Base-by-base conservation (phyloP, 345 rosid species). In the Rhodamnia rubescens region DNA sequence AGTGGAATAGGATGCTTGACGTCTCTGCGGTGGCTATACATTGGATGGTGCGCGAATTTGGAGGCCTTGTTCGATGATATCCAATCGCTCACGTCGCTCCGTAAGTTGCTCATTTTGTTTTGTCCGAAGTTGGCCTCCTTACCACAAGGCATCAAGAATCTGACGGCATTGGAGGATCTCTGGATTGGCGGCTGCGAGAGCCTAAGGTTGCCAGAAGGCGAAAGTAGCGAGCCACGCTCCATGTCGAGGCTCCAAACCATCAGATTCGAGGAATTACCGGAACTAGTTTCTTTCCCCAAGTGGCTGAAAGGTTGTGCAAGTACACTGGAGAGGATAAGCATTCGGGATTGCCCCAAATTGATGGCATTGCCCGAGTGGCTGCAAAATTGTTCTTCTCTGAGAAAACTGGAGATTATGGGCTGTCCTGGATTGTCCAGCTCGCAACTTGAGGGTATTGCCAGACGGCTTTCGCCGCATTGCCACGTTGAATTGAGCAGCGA, bases 231-330 rank as follows among this genome's bases (percentile, higher is more conserved):
- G 36, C 59, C 7, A 27, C 15, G 53, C 85, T 8, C n/a, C 32
- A 42, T 18, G 55, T 61, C 59, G 54, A 85, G 58, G 52, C 90
- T 90, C 27, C 54, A 27, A 26, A 26, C 54, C 14, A 29, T 90
- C 15, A 15, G 11, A 13, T 29, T 89, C 26, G 22, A 1, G 5
- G 57, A 24, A 8, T 13, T 90, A 32, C 88, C 87, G 6, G 80
- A 56, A 22, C 18, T 90, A 56, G 85, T 44, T 10, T 29, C 27
- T 2, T 55, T 88, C 13, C 92, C 90, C 8, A 32, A 32, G 27
- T 87, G 92, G 92, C 74, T 88, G 51, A 50, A 54, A 53, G 81
- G 53, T 11, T 86, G 81, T 56, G 64, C 85, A 5, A 52, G 54
- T 24, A 86, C 86, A 36, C 54, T 88, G 21, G 61, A 87, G 13